Percentiles rank a stretch among this genome's conserved stretches.
Evolutionary conservation across 2,329 filamentous ascomycete species (phyloP).

Genomic region (Polytolypa hystricis): DNA sequence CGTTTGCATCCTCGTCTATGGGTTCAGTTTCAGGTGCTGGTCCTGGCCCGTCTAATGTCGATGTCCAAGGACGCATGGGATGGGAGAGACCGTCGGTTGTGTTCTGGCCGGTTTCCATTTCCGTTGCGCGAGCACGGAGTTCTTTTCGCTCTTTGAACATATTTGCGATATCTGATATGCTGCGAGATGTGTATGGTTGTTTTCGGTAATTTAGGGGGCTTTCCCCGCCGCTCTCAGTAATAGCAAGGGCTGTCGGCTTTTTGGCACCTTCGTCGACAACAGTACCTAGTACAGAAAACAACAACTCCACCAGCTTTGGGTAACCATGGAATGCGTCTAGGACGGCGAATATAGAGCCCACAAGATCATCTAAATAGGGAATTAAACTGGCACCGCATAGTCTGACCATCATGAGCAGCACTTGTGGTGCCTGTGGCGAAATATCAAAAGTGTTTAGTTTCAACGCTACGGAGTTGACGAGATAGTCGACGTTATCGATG

Average conservation of each 20-base stretch:
- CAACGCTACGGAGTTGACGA: slow-evolving; percentile 83
- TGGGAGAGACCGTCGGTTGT: slow-evolving; percentile 11
- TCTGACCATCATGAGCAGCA: slow-evolving; percentile 86
- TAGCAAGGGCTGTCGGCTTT: slow-evolving; percentile 36
- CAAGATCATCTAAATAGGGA: slow-evolving; percentile 82
- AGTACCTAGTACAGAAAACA: slow-evolving; percentile 73
- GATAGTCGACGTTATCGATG: slow-evolving; percentile 87
- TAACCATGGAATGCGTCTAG: slow-evolving; percentile 96
- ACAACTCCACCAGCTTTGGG: slow-evolving; percentile 66
- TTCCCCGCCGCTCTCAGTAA: slow-evolving; percentile 22
- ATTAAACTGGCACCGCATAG: slow-evolving; percentile 72
- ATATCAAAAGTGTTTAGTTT: slow-evolving; percentile 87
- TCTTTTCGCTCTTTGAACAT: slow-evolving; percentile 25
- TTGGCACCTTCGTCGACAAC: slow-evolving; percentile 73
- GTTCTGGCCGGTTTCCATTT: slow-evolving; percentile 13
- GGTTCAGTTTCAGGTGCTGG: slow-evolving; percentile 7
- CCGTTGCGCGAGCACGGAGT: slow-evolving; percentile 19
- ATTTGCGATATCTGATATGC: slow-evolving; percentile 23
- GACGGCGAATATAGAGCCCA: slow-evolving; percentile 81
- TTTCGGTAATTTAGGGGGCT: slow-evolving; percentile 20
- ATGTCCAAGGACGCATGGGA: slow-evolving; percentile 20
- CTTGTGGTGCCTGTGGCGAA: slow-evolving; percentile 79
- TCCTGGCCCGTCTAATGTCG: slow-evolving; percentile 12
- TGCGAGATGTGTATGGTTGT: slow-evolving; percentile 19
- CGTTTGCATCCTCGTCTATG: slow-evolving; percentile 16